These are phyloP conservation scores for Asterochloris sp. DNA, from an alignment of 139 green algal species.

Conservation along the genomic window DNA sequence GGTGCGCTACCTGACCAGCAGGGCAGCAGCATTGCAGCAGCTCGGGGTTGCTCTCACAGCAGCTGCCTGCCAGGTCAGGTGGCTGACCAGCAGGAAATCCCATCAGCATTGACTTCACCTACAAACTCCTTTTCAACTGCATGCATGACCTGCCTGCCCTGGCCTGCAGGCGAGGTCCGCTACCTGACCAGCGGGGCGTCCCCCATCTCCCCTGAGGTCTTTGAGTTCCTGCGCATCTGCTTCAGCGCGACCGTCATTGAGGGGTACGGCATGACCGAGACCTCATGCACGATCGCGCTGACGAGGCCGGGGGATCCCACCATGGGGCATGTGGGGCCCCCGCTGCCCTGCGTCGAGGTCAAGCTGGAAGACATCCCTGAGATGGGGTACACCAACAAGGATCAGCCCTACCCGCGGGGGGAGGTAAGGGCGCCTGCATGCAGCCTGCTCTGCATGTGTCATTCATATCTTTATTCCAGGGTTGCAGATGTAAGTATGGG, in stretches of 20 bases:
- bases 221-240: constrained; percentile 92
- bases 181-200: constrained; percentile 73
- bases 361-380: constrained; percentile 95
- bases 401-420: constrained; percentile 77
- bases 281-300: constrained; percentile 74
- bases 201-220: constrained; percentile 89
- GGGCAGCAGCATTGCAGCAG: no score
- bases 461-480: no score
- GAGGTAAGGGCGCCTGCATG: constrained; percentile 25
- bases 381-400: constrained; percentile 88
- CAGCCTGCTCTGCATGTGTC: neutral
- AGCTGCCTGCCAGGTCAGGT: no score
- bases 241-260: constrained; percentile 78
- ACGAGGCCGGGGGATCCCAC: constrained; percentile 58
- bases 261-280: constrained; percentile 83
- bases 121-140: no score
- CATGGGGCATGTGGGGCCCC: constrained; percentile 77
- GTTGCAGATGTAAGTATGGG: no score
- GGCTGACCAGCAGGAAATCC: no score
- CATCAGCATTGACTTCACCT: no score
- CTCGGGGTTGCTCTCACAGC: no score
- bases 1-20: no score
- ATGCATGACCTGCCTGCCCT: neutral
- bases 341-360: constrained; percentile 77
- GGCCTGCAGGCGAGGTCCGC: constrained; percentile 35